Base-by-base conservation (phyloP, 179 eudicot species). In the Heliamphora pulchella region DNA sequence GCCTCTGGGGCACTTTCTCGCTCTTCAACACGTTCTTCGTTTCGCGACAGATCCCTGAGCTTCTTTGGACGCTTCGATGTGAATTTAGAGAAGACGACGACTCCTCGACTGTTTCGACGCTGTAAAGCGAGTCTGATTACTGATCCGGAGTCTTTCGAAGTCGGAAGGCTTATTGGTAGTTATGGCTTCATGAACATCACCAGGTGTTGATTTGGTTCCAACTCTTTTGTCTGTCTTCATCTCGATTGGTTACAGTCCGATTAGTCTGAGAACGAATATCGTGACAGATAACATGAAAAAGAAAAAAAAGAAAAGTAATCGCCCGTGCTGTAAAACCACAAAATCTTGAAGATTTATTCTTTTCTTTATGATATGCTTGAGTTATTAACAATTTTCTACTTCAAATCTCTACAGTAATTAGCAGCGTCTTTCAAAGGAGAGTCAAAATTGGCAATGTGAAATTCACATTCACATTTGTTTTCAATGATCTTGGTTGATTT, bases 101-200 rank as follows among this genome's bases (percentile, higher is more conserved):
- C 58, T n/a, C 4, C 10, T 20, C 57, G 71, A 22, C 63, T 0
- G 70, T 64, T 46, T 77, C 69, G 11, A 4, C 66, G 75, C 62
- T 80, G 59, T 7, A 80, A 80, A 78, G 92, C 93, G 65, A 84
- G 81, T 61, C 78, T 92, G 46, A 89, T 95, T 58, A 90, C 88
- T 1, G 83, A 87, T 86, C 86, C 97, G 17, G 88, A 90, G 54
- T 83, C 91, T 15, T 95, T 95, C 78, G 87, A 93, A 86, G 98
- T 95, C 71, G 98, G 97, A 50, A 88, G 87, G 75, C 88, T 89
- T n/a, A 83, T 95, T 73, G 98, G 96, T 41, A 93, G 91, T 81
- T 95, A 95, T 73, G 98, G 98, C 57, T 95, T 95, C 84, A 89
- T 95, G 84, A 95, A 91, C 77, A 83, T 95, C 76, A 95, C 98